Base-by-base conservation (phyloP, 768 basidiomycete species). In the Stropharia rugosoannulata region DNA sequence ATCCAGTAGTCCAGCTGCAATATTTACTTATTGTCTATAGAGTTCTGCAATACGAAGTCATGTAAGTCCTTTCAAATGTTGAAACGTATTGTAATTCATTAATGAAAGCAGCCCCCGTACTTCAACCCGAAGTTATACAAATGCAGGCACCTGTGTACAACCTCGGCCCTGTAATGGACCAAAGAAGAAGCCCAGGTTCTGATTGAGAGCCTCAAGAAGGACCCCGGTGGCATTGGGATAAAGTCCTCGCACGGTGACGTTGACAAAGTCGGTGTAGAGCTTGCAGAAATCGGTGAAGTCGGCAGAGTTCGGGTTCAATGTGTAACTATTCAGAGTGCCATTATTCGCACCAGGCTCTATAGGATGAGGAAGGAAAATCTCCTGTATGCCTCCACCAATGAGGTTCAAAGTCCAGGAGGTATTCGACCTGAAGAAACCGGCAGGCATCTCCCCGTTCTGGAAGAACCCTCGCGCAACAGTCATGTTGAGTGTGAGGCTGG, bases 181-280 rank as follows among this genome's bases (percentile, higher is more conserved):
- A 41, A 38, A 64, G 9, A 64, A 56, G 45, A 37, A 57, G 13
- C 56, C 54, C 11, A 62, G 49, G 39, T 64, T 64, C 25, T 50
- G 45, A 36, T 62, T 64, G n/a, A 64, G 49, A 2, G 63, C 63
- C n/a, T 52, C 29, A 22, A 49, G 57, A 18, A 64, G 45, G 9
- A 18, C 46, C 10, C 64, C 60, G 11, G 40, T 58, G 0, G 65
- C 62, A 46, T 58, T 59, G 19, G 65, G 65, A 39, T 66, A 66
- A 36, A 66, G 54, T 10, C 57, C 50, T 27, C 43, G 59, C 25
- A 66, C 52, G 13, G 63, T 66, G 9, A 44, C 42, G 42, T 64
- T 64, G 37, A 61, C 63, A 44, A 64, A 64, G 35, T 64, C 58
- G 11, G 54, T 57, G 55, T 66, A 66, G 36, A 64, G 49, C 41